A percentile compares a stretch with the other conserved stretches of the same genome.
Evolutionary conservation across 805 yeast species (phyloP).

Genomic region (Teunomyces funiuensis): DNA sequence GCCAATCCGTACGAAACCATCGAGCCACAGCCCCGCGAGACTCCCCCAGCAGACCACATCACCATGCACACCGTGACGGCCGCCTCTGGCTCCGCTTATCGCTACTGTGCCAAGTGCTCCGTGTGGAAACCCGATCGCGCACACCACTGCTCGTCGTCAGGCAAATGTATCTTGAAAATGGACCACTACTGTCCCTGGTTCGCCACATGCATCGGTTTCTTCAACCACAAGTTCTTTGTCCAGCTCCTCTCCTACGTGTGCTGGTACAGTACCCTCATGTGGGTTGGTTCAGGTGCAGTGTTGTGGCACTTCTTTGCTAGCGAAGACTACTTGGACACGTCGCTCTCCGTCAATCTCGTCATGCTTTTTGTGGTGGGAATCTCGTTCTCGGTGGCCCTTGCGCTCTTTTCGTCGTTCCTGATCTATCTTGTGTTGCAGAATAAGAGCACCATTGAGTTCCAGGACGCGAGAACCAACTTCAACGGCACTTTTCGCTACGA

Average conservation of each 20-base stretch:
- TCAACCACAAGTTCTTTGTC: constrained; percentile 75
- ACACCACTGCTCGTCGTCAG: constrained; percentile 56
- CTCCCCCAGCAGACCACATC: constrained; percentile 38
- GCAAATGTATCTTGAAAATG: constrained; percentile 49
- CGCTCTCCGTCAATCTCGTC: constrained; percentile 55
- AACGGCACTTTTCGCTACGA: constrained; percentile 29
- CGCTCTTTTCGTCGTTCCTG: constrained; percentile 54
- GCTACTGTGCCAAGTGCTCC: constrained; percentile 55
- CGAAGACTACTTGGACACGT: constrained; percentile 31
- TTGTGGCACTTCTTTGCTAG: constrained; percentile 49
- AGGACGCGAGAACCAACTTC: constrained; percentile 51
- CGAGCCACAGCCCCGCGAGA: background rate
- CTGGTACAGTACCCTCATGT: constrained; percentile 44
- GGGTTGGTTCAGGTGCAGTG: constrained; percentile 38
- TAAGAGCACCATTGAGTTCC: constrained; percentile 79
- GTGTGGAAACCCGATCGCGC: constrained; percentile 62
- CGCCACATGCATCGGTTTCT: constrained; percentile 80
- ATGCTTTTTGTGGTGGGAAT: constrained; percentile 59
- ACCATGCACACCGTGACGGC: constrained; percentile 41
- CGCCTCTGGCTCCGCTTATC: constrained; percentile 40
- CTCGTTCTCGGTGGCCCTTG: constrained; percentile 49
- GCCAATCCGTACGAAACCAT: background rate
- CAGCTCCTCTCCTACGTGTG: constrained; percentile 65
- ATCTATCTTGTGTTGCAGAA: constrained; percentile 61
- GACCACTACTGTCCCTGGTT: constrained; percentile 88